Evolutionary conservation across 1,284 basidiomycete genomes (phyloP).

Genomic region (Cutaneotrichosporon spelunceum): DNA sequence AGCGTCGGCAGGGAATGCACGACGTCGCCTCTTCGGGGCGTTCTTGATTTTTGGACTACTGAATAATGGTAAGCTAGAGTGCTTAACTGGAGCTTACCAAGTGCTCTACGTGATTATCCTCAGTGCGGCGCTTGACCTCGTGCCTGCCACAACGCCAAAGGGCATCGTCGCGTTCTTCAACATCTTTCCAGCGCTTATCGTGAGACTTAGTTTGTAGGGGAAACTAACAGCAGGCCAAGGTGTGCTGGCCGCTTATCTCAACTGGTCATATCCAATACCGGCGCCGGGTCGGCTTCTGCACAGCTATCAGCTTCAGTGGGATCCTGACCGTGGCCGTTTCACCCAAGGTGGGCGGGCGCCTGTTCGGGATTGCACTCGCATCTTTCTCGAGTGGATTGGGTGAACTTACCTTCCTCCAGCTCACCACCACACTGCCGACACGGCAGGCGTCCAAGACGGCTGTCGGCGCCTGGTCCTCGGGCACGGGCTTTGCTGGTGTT

Average conservation of each 20-base stretch:
- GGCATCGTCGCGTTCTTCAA: conserved; percentile 93
- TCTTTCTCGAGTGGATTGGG: conserved; percentile 90
- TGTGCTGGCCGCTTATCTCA: conserved; percentile 87
- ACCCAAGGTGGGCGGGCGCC: conserved; percentile 63
- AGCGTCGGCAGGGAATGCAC: conserved; percentile 1
- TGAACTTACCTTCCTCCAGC: conserved; percentile 89
- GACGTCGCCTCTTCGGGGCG: conserved; percentile 35
- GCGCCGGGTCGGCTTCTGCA: conserved; percentile 71
- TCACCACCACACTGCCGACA: conserved; percentile 67
- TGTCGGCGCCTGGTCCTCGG: conserved; percentile 73
- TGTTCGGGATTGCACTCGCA: conserved; percentile 83
- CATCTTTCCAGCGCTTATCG: conserved; percentile 69
- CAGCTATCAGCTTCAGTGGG: conserved; percentile 66
- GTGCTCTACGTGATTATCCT: conserved; percentile 94
- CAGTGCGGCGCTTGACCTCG: conserved; percentile 90
- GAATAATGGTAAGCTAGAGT: conserved; percentile 43
- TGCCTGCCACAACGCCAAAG: conserved; percentile 77
- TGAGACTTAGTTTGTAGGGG: conserved; percentile 18
- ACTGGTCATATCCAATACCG: conserved; percentile 76
- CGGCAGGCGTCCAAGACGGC: conserved; percentile 46
- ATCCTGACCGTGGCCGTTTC: conserved; percentile 84
- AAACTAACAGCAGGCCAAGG: conserved; percentile 61
- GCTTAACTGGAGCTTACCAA: conserved; percentile 37
- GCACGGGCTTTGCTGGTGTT: conserved; percentile 91
- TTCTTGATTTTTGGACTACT: conserved; percentile 51